These are phyloP conservation scores for Amniculicola lignicola DNA, from an alignment of 495 filamentous ascomycete genomes.

Conservation along the genomic window DNA sequence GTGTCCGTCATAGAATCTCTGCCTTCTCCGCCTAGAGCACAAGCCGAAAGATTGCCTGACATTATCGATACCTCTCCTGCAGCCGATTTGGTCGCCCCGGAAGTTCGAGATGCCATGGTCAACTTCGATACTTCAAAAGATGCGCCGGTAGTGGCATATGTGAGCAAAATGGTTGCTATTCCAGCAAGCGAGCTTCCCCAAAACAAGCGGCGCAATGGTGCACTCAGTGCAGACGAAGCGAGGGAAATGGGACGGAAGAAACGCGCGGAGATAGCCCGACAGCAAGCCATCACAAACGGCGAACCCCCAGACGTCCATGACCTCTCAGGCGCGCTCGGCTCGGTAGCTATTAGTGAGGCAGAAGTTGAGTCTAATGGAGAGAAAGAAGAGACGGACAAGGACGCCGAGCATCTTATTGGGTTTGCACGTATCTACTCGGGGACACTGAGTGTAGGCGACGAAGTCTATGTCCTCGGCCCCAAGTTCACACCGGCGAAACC, in stretches of 20 bases:
- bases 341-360: slow-evolving; percentile 46
- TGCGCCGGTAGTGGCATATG: slow-evolving; percentile 86
- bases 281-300: slow-evolving; percentile 58
- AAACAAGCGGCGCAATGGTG: slow-evolving; percentile 65
- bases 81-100: slow-evolving; percentile 60
- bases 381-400: slow-evolving; percentile 35
- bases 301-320: slow-evolving; percentile 39
- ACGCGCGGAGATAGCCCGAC: slow-evolving; percentile 76
- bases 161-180: slow-evolving; percentile 97
- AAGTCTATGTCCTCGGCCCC: slow-evolving; percentile 82
- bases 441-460: slow-evolving; percentile 82
- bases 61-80: slow-evolving; percentile 82
- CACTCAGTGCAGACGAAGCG: slow-evolving; percentile 84
- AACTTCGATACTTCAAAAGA: slow-evolving; percentile 65
- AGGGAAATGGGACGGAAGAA: slow-evolving; percentile 83
- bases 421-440: slow-evolving; percentile 94
- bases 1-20: slow-evolving; percentile 92
- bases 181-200: slow-evolving; percentile 84
- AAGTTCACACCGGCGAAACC: slow-evolving; percentile 85
- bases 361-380: slow-evolving; percentile 40
- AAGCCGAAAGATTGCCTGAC: slow-evolving; percentile 74
- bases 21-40: slow-evolving; percentile 79
- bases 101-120: slow-evolving; percentile 73
- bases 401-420: slow-evolving; percentile 78
- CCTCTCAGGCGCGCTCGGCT: slow-evolving; percentile 56